Percentiles rank a stretch among this genome's conserved stretches.
Evolutionary conservation across 768 basidiomycete species (phyloP).

Genomic region (Mycena polygramma): DNA sequence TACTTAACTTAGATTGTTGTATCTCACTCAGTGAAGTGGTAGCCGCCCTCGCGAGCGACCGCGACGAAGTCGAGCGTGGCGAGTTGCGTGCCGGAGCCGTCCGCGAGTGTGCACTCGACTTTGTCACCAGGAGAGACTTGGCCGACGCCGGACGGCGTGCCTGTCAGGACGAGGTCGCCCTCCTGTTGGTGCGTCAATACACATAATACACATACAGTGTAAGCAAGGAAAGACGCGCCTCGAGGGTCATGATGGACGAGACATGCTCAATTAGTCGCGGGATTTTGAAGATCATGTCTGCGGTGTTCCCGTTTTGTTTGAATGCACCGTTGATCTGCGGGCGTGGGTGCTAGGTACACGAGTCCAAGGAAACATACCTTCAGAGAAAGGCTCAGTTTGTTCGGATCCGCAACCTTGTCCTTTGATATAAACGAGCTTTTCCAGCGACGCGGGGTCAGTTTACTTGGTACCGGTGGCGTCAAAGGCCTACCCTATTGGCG

Average conservation of each 20-base stretch:
- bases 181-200: slow-evolving; percentile 63
- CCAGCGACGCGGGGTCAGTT: too few relatives aligned
- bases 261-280: slow-evolving; percentile 90
- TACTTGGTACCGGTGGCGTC: too few relatives aligned
- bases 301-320: slow-evolving; percentile 89
- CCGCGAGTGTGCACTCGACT: slow-evolving; percentile 79
- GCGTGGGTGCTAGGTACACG: neutral
- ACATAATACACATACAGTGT: neutral
- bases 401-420: slow-evolving; percentile 73
- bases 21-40: slow-evolving; percentile 48
- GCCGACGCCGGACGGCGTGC: slow-evolving; percentile 94
- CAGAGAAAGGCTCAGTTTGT: slow-evolving; percentile 81
- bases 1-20: slow-evolving; percentile 25
- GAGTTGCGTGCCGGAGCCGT: slow-evolving; percentile 67
- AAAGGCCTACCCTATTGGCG: slow-evolving; percentile 80
- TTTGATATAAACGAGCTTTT: slow-evolving; percentile 86
- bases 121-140: slow-evolving; percentile 81
- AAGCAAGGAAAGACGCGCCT: slow-evolving; percentile 63
- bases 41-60: slow-evolving; percentile 76
- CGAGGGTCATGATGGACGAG: slow-evolving; percentile 97
- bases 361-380: slow-evolving; percentile 60
- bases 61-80: slow-evolving; percentile 75
- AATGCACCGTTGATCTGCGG: slow-evolving; percentile 82
- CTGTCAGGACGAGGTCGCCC: slow-evolving; percentile 91
- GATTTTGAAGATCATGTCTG: slow-evolving; percentile 94